phyloP scores from a whole-genome alignment of 169 alveolate species.

The Haemoproteus tartakovskyi region DNA sequence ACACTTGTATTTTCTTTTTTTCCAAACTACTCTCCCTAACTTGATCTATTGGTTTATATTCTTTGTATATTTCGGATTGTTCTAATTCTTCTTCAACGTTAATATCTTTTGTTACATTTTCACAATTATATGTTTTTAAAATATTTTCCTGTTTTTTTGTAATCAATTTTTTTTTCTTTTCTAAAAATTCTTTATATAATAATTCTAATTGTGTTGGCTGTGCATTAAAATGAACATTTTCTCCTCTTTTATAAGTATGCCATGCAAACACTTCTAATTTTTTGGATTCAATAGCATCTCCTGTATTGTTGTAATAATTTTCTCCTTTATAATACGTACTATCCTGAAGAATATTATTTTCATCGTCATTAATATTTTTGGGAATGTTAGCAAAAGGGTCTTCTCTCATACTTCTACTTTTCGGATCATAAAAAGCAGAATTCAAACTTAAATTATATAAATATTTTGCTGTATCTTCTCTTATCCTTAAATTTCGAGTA shows the following conservation, averaged over 20 bases:
- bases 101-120: slow-evolving; percentile 2
- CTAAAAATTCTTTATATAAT: slow-evolving; percentile 72
- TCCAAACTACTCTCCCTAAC: slow-evolving; percentile 5
- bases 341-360: slow-evolving; percentile 13
- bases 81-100: slow-evolving; percentile 26
- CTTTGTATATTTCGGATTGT: slow-evolving; percentile 58
- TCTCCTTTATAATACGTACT: slow-evolving; percentile 85
- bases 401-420: slow-evolving; percentile 94
- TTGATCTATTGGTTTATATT: slow-evolving; percentile 41
- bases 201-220: slow-evolving; percentile 83
- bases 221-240: slow-evolving; percentile 80
- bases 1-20: slow-evolving; percentile 15
- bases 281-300: slow-evolving; percentile 78
- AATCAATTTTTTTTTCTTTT: slow-evolving; percentile 66
- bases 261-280: slow-evolving; percentile 85
- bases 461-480: slow-evolving; percentile 97
- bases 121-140: slow-evolving; percentile 68
- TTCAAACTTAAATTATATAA: slow-evolving; percentile 90
- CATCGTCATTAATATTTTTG: slow-evolving; percentile 61
- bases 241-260: slow-evolving; percentile 87
- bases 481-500: slow-evolving; percentile 90
- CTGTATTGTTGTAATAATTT: slow-evolving; percentile 81
- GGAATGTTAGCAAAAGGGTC: slow-evolving; percentile 81
- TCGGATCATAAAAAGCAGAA: slow-evolving; percentile 96
- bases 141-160: slow-evolving; percentile 66